Evolutionary conservation across 768 basidiomycete genomes (phyloP), one percentile per base, ranked within the genome.

Genomic region (Kwoniella europaea): DNA sequence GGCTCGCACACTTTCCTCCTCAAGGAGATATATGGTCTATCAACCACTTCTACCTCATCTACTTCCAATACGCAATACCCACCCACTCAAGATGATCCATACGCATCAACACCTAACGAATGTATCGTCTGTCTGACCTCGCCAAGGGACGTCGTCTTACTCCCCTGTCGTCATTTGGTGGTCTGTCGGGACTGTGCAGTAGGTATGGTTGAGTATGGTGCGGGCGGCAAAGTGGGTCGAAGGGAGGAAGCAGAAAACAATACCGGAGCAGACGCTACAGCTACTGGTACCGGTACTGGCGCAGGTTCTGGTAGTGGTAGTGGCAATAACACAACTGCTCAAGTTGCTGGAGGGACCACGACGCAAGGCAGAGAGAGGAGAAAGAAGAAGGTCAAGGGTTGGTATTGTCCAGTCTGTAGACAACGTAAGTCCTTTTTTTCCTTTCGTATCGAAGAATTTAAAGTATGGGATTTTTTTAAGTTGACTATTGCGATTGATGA

Each of bases 141-240:
- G 0, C 91, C 93, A 1, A 88, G 93, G 59, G 93, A 96, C 79
- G 94, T 98, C 53, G 93, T 98, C 7, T 88, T 98, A 13, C 88
- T 97, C 5, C 94, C 94, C 0, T 98, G 94, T 82, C 86, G 94
- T 58, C 94, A 98, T 84, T 87, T 98, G 41, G 94, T 98, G 68
- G 94, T 94, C 4, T 98, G 94, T 86, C 90, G 92, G 78, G 94
- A 96, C 57, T 98, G 94, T 79, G 94, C 94, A 0, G 84, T 97
- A 63, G 96, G 96, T 80, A 98, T 98, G 94, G 91, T 98, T 60
- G 94, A 98, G 82, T 98, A 94, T 81, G 94, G 94, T 35, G 94
- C 94, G 0, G 94, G 94, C 2, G 94, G 94, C 2, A 90, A 87
- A 59, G 91, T 96, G 18, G 77, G 77, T 15, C 63, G 84, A 24